Percentiles rank a stretch among this genome's conserved stretches.
Evolutionary conservation across 2,329 filamentous ascomycete genomes (phyloP).

Genomic region (Hypoxylon sp.): DNA sequence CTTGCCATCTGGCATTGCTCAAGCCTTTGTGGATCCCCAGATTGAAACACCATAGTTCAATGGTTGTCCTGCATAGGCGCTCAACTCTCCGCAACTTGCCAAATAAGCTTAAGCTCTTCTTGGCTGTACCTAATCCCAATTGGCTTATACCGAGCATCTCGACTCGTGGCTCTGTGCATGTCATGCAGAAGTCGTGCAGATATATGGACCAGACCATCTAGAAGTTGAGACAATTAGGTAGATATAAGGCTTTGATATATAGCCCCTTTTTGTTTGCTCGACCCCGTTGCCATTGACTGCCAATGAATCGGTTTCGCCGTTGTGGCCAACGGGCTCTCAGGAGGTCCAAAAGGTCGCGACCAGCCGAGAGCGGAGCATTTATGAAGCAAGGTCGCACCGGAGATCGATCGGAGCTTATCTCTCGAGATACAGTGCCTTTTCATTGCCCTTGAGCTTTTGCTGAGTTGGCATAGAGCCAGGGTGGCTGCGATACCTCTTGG

Average conservation of each 20-base stretch:
- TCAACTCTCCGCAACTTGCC: constrained; percentile 39
- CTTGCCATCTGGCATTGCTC: constrained; percentile 61
- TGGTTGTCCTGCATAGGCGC: constrained; percentile 50
- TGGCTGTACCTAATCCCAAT: constrained; percentile 44
- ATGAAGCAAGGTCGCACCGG: constrained; percentile 36
- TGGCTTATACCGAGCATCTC: constrained; percentile 42
- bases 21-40: constrained; percentile 54
- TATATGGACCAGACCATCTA: constrained; percentile 34
- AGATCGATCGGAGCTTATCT: constrained; percentile 41
- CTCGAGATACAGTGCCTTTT: constrained; percentile 23
- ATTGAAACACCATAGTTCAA: constrained; percentile 51
- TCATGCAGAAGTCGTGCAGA: constrained; percentile 43
- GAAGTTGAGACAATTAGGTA: constrained; percentile 39
- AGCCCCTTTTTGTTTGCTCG: constrained; percentile 35
- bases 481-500: constrained; percentile 38
- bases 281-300: constrained; percentile 26
- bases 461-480: constrained; percentile 37
- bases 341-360: constrained; percentile 24
- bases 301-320: constrained; percentile 27
- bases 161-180: constrained; percentile 40
- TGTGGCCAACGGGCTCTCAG: constrained; percentile 23
- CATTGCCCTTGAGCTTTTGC: constrained; percentile 26
- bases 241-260: constrained; percentile 41
- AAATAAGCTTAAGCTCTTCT: constrained; percentile 50
- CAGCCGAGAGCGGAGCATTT: constrained; percentile 37